Evolutionary conservation across 192 early-diverging fungal species (phyloP).

Genomic region (Piromyces sp.): DNA sequence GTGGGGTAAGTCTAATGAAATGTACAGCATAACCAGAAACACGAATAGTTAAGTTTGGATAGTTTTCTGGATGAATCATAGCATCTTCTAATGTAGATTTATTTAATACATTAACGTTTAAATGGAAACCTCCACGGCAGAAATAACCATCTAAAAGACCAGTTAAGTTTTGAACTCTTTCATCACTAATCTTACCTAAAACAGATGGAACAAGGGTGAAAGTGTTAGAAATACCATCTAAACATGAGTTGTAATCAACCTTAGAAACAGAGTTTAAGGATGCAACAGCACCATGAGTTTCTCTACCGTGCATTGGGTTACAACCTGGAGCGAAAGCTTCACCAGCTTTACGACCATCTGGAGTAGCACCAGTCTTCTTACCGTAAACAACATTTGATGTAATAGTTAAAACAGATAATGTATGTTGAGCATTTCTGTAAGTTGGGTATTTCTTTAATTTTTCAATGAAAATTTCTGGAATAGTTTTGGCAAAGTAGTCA

Average conservation of each 20-base stretch:
- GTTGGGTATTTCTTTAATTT: slow-evolving; percentile 8
- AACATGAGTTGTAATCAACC: slow-evolving; percentile 4
- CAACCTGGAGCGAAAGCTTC: slow-evolving; percentile 7
- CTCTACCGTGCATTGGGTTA: slow-evolving; percentile 11
- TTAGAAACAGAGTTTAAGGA: slow-evolving; percentile 8
- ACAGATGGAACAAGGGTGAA: slow-evolving; percentile 5
- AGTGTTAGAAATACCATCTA: slow-evolving; percentile 9
- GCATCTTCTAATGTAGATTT: slow-evolving; percentile 7
- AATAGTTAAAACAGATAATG: slow-evolving; percentile 7
- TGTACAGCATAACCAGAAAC: slow-evolving; percentile 9
- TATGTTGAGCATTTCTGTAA: slow-evolving; percentile 10
- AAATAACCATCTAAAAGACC: slow-evolving; percentile 8
- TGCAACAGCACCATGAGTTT: slow-evolving; percentile 4
- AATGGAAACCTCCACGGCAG: slow-evolving; percentile 3
- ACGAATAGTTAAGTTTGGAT: slow-evolving; percentile 9
- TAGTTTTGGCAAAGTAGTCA: slow-evolving; percentile 4
- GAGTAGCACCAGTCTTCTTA: slow-evolving; percentile 8
- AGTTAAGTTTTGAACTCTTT: slow-evolving; percentile 8
- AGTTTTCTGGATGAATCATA: slow-evolving; percentile 10
- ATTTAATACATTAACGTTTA: slow-evolving; percentile 9
- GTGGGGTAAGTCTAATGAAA: slow-evolving; percentile 4
- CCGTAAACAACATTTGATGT: slow-evolving; percentile 9
- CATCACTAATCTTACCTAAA: slow-evolving; percentile 1
- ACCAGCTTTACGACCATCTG: slow-evolving; percentile 6
- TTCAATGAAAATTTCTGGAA: slow-evolving; percentile 2